phyloP scores from a whole-genome alignment of 2,329 filamentous ascomycete species.

The Erysiphe pulchra region DNA sequence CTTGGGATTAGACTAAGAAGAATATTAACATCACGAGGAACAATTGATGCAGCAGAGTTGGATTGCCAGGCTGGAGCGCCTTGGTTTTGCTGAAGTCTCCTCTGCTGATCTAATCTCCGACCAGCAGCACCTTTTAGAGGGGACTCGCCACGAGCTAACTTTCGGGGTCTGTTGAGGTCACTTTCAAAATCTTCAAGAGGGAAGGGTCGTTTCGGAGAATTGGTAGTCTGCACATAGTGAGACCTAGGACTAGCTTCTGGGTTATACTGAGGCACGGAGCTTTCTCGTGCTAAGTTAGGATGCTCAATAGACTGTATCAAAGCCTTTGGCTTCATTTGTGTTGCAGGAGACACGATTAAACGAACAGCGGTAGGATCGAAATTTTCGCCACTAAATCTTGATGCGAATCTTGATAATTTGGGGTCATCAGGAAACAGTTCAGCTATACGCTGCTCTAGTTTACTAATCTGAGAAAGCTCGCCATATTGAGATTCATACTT shows the following conservation, averaged over 20 bases:
- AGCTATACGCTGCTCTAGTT: constrained; percentile 76
- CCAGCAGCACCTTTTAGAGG: constrained; percentile 80
- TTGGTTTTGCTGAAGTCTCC: constrained; percentile 23
- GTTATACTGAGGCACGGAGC: constrained; percentile 11
- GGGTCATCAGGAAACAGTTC: constrained; percentile 84
- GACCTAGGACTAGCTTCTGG: constrained; percentile 13
- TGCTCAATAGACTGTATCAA: constrained; percentile 29
- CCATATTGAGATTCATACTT: constrained; percentile 88
- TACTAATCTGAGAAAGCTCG: constrained; percentile 70
- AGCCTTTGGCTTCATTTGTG: constrained; percentile 46
- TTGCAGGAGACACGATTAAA: constrained; percentile 55
- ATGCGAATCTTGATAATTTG: constrained; percentile 45
- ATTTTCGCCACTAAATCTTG: constrained; percentile 43
- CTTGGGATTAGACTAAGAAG: constrained; percentile 36
- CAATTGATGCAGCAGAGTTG: constrained; percentile 26
- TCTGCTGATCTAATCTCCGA: constrained; percentile 49
- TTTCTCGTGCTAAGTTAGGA: constrained; percentile 17
- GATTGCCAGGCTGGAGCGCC: constrained; percentile 14
- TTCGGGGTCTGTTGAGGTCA: constrained; percentile 50
- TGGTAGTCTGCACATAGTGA: constrained; percentile 9
- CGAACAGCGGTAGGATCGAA: constrained; percentile 69
- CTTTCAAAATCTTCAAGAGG: constrained; percentile 42
- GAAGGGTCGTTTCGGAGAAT: constrained; percentile 17
- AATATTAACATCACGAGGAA: constrained; percentile 41
- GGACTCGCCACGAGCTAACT: constrained; percentile 70